These are phyloP conservation scores for Amauroascus niger DNA, from an alignment of 2,329 filamentous ascomycete genomes.

Conservation along the genomic window DNA sequence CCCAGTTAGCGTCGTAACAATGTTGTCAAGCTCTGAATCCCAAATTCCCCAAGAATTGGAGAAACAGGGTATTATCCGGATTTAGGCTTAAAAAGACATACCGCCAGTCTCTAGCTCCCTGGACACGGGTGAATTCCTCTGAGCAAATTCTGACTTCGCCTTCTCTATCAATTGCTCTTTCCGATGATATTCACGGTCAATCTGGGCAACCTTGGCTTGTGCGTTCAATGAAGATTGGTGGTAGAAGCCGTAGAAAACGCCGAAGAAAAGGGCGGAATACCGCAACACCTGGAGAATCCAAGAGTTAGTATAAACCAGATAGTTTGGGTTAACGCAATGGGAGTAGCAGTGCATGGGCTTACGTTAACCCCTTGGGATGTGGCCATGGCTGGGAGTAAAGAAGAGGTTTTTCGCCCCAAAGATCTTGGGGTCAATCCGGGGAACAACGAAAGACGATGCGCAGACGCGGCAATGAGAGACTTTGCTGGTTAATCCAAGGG, in stretches of 20 bases:
- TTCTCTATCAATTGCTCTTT: constrained; percentile 86
- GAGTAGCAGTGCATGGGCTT: constrained; percentile 21
- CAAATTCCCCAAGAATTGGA: not conserved
- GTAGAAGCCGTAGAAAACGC: constrained; percentile 90
- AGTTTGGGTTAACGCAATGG: not conserved
- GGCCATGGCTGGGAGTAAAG: constrained; percentile 49
- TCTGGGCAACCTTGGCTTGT: constrained; percentile 58
- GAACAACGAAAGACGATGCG: constrained; percentile 28
- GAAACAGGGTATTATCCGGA: not conserved
- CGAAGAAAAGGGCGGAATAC: constrained; percentile 85
- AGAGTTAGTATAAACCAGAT: not conserved
- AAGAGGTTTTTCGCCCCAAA: constrained; percentile 34
- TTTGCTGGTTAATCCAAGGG: not conserved
- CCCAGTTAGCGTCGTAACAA: not conserved
- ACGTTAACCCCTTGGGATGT: constrained; percentile 59
- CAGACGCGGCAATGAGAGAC: constrained; percentile 29
- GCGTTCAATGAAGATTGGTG: constrained; percentile 77
- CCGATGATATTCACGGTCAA: constrained; percentile 75
- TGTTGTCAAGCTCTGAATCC: not conserved
- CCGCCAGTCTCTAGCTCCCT: constrained; percentile 29
- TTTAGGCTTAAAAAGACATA: constrained; percentile 13
- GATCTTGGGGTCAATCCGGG: constrained; percentile 20
- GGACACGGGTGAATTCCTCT: constrained; percentile 54
- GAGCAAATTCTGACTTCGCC: constrained; percentile 83
- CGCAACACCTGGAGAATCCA: constrained; percentile 66